phyloP scores from a whole-genome alignment of 163 green algal species.

The Coccomyxa subellipsoidea region DNA sequence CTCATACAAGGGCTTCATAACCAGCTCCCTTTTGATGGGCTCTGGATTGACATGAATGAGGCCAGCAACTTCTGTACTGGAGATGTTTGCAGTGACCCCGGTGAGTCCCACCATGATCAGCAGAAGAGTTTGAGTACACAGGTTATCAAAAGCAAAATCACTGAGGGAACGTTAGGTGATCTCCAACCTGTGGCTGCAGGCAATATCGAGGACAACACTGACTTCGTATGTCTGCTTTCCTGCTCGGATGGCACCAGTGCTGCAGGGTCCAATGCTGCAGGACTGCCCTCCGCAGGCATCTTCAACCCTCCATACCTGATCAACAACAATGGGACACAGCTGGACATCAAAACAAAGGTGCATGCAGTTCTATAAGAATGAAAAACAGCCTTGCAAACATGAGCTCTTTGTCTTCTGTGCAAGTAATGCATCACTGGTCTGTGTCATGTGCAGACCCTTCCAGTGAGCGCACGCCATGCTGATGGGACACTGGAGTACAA shows the following conservation, averaged over 20 bases:
- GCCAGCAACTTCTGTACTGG: slow-evolving; percentile 49
- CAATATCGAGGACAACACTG: neutral
- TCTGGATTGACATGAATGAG: slow-evolving; percentile 58
- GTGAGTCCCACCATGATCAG: neutral
- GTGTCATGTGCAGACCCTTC: neutral
- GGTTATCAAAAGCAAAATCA: no score
- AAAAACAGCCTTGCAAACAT: no score
- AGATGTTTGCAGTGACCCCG: slow-evolving; percentile 32
- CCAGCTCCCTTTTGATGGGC: slow-evolving; percentile 33
- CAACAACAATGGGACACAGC: neutral
- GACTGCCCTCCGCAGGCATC: neutral
- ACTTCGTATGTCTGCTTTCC: slow-evolving; percentile 9
- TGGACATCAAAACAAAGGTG: neutral
- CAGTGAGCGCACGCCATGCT: neutral
- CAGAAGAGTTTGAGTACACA: no score
- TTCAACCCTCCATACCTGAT: slow-evolving; percentile 29
- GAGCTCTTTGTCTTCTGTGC: neutral
- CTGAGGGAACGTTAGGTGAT: no score
- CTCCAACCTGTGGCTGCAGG: neutral
- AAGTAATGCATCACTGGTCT: neutral
- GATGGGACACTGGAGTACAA: slow-evolving; percentile 17
- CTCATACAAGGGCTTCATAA: neutral
- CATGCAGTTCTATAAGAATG: no score
- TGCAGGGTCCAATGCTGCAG: neutral
- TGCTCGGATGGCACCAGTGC: neutral